phyloP scores from a whole-genome alignment of 2,329 filamentous ascomycete genomes.

The Coniochaeta prunicola region DNA sequence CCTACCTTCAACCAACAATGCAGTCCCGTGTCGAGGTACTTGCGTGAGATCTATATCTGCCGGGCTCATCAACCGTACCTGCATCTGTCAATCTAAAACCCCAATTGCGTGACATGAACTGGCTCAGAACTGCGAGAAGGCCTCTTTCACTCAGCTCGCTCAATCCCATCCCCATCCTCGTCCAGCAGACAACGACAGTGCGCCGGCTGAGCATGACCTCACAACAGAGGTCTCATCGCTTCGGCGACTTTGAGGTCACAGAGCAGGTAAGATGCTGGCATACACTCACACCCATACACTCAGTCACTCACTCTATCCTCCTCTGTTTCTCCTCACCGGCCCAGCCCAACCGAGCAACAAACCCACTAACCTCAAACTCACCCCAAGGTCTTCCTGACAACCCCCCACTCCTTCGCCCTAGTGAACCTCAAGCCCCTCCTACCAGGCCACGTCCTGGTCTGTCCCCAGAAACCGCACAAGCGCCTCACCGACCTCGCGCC shows the following conservation, averaged over 20 bases:
- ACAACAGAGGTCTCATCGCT: slow-evolving; percentile 40
- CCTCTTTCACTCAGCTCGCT: neutral
- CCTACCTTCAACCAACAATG: neutral
- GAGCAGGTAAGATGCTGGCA: slow-evolving; percentile 48
- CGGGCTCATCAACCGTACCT: neutral
- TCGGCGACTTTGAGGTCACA: slow-evolving; percentile 71
- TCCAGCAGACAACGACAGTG: neutral
- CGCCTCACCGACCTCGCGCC: slow-evolving; percentile 69
- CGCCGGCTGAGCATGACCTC: slow-evolving; percentile 12
- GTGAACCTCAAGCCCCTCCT: slow-evolving; percentile 95
- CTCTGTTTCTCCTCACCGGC: neutral
- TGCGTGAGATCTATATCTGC: neutral
- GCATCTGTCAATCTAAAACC: neutral
- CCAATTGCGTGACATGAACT: neutral
- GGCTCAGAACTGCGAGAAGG: neutral
- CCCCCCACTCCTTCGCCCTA: slow-evolving; percentile 73
- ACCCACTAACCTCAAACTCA: slow-evolving; percentile 3
- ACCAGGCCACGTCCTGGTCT: slow-evolving; percentile 88
- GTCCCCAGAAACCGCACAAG: slow-evolving; percentile 60
- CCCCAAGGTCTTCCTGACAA: slow-evolving; percentile 75
- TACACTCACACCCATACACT: neutral
- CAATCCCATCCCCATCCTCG: neutral
- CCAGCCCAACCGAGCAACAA: neutral
- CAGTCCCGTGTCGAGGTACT: no score
- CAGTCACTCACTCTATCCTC: no score